These are phyloP conservation scores for Chaetomium fimeti DNA, from an alignment of 495 filamentous ascomycete species.

Conservation along the genomic window DNA sequence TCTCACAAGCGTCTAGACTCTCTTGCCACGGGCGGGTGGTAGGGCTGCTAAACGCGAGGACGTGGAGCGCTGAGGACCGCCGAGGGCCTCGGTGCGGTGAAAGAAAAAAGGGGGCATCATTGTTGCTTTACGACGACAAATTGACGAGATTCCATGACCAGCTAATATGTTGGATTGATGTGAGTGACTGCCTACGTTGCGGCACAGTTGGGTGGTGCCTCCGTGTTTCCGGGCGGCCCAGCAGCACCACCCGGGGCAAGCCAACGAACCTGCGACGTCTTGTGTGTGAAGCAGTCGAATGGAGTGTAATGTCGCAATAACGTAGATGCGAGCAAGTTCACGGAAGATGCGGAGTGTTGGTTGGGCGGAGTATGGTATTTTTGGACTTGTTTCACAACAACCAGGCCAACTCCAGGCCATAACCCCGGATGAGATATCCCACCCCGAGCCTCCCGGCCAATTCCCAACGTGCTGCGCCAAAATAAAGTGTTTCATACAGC, in stretches of 20 bases:
- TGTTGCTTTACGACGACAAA: conserved; percentile 55
- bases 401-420: conserved; percentile 7
- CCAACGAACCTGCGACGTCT: neutral
- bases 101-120: conserved; percentile 38
- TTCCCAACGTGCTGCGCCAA: conserved; percentile 8
- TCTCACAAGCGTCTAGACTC: conserved; percentile 47
- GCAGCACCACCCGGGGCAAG: neutral
- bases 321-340: neutral
- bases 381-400: conserved; percentile 11
- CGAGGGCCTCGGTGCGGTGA: conserved; percentile 50
- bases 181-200: conserved; percentile 5
- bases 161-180: conserved; percentile 13
- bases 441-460: neutral
- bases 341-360: neutral
- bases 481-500: conserved; percentile 14
- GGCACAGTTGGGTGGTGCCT: neutral
- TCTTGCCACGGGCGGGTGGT: conserved; percentile 32
- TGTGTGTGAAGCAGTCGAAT: neutral
- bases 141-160: conserved; percentile 52
- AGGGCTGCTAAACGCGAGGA: conserved; percentile 49
- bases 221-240: neutral
- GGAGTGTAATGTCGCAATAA: neutral
- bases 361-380: conserved; percentile 10
- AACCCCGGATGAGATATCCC: neutral
- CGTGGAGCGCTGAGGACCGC: conserved; percentile 57